Conservation (phyloP, 345 rosid species). For the Populus deltoides region DNA sequence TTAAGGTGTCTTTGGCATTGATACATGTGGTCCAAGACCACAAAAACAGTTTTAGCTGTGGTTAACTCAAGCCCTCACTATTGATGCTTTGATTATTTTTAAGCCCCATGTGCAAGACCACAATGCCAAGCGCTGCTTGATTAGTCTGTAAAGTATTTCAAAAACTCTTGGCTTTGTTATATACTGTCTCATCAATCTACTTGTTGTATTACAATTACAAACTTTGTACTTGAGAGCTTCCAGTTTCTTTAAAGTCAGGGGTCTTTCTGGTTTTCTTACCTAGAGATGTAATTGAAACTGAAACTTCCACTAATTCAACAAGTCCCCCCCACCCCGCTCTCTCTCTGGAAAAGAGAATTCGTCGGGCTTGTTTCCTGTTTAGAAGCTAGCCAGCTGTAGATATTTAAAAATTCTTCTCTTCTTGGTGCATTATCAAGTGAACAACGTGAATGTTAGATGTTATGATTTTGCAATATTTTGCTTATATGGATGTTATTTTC, state of each 20-base stretch:
- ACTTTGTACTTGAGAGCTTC: neutral
- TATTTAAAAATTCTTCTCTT: neutral
- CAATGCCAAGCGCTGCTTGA: neutral
- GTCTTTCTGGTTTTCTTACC: neutral
- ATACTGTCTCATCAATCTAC: neutral
- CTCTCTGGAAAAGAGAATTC: neutral
- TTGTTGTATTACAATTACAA: neutral
- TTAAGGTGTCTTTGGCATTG: neutral
- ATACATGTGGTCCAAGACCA: neutral
- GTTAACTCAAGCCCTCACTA: neutral
- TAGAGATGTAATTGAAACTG: neutral
- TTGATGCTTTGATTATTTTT: neutral
- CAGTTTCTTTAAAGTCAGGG: neutral
- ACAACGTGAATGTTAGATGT: neutral
- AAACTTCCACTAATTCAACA: neutral
- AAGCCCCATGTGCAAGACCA: neutral
- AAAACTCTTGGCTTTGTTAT: neutral
- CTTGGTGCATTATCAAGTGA: neutral
- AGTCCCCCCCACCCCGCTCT: neutral
- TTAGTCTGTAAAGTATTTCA: neutral
- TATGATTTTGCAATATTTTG: constrained; percentile 5
- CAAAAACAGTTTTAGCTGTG: neutral
- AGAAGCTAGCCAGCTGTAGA: neutral
- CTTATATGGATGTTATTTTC: constrained; percentile 11
- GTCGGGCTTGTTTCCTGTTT: neutral